Evolutionary conservation across 1,284 basidiomycete species (phyloP).

Genomic region (Naganishia liquefaciens): DNA sequence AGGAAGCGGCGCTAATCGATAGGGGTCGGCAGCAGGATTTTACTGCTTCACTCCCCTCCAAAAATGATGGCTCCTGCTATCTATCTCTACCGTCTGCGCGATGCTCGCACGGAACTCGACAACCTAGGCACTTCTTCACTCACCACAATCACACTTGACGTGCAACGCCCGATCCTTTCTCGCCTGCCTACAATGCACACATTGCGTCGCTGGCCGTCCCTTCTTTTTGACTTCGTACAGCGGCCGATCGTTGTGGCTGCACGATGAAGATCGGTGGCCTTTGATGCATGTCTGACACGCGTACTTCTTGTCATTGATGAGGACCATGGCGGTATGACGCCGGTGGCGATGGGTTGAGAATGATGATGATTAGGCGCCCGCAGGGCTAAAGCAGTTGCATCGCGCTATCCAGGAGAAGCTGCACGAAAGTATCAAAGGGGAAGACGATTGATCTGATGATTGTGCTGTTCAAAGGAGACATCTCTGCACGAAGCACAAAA

Average conservation of each 20-base stretch:
- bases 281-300: constrained; percentile 72
- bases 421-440: too few relatives aligned
- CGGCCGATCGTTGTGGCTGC: constrained; percentile 72
- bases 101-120: constrained; percentile 68
- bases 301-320: constrained; percentile 71
- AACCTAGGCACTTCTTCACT: constrained; percentile 54
- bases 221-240: constrained; percentile 79
- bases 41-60: neutral
- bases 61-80: too few relatives aligned
- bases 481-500: neutral
- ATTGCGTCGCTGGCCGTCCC: constrained; percentile 76
- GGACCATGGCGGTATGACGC: constrained; percentile 57
- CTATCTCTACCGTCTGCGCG: constrained; percentile 38
- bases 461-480: neutral
- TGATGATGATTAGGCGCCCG: neutral
- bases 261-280: constrained; percentile 74
- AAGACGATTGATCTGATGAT: neutral
- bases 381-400: neutral
- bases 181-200: constrained; percentile 68
- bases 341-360: neutral
- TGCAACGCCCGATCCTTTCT: constrained; percentile 62
- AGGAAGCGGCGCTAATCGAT: neutral
- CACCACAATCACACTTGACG: constrained; percentile 64
- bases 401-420: too few relatives aligned
- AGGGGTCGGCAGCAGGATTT: neutral